phyloP scores from a whole-genome alignment of 2,329 filamentous ascomycete species.

The Ophiocordyceps camponoti-rufipedis region DNA sequence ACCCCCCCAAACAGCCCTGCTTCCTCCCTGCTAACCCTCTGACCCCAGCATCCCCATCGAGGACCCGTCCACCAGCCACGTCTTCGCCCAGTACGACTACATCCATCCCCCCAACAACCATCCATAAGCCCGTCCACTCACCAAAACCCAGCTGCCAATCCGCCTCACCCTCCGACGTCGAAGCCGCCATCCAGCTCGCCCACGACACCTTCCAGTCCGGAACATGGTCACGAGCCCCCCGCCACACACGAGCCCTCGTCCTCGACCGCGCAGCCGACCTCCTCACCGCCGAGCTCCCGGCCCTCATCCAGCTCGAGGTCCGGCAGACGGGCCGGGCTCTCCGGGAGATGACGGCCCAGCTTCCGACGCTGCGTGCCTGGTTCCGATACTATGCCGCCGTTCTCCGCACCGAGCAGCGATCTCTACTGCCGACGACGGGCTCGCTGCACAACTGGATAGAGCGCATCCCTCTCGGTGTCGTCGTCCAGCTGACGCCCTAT shows the following conservation, averaged over 20 bases:
- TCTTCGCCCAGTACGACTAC: conserved; percentile 24
- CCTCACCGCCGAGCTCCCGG: conserved; percentile 30
- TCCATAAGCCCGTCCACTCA: too few species aligned
- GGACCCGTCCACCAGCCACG: conserved; percentile 31
- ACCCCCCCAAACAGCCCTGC: not conserved
- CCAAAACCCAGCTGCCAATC: conserved; percentile 14
- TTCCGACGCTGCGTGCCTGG: conserved; percentile 48
- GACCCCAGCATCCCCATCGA: conserved; percentile 28
- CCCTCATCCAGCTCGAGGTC: conserved; percentile 45
- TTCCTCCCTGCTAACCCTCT: not conserved
- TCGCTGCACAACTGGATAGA: conserved; percentile 38
- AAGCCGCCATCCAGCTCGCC: conserved; percentile 21
- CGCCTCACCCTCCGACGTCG: conserved; percentile 11
- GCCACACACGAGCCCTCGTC: conserved; percentile 40
- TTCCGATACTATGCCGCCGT: conserved; percentile 53
- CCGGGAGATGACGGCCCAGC: conserved; percentile 53
- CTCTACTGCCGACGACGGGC: conserved; percentile 45
- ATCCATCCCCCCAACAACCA: not conserved
- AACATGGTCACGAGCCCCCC: conserved; percentile 42
- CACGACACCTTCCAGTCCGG: conserved; percentile 47
- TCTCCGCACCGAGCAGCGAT: conserved; percentile 47
- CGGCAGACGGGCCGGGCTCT: conserved; percentile 48
- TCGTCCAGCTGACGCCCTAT: conserved; percentile 37
- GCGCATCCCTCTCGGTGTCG: conserved; percentile 37
- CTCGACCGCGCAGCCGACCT: conserved; percentile 40